Base-by-base conservation (phyloP, 139 green algal species). In the Choricystis sp. region DNA sequence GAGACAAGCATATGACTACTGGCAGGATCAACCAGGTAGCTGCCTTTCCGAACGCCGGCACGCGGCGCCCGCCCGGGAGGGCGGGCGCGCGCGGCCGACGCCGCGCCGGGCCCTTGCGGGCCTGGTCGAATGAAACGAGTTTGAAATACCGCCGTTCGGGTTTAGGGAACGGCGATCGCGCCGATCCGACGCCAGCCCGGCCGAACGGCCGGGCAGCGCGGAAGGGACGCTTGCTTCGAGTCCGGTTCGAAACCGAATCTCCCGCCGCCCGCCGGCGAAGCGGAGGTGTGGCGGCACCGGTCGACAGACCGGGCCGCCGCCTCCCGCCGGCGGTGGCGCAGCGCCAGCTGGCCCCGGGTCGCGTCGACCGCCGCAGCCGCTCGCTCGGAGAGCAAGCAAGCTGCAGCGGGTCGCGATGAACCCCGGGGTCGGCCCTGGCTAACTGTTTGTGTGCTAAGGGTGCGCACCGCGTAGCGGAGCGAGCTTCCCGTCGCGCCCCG, bases 1-100 rank as follows among this genome's bases (percentile, higher is more conserved):
- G 87, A 92, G 87, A 94, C 87, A 92, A 94, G 85, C 87, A 94
- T 92, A 92, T 92, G 85, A 92, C 85, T 92, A 94, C 83, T 94
- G 84, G 85, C 85, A 92, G 87, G 84, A 92, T 92, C 87, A 92
- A 94, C 85, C 85, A 91, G 87, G 85, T 92, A 89, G 80, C 85
- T 86, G 72, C 73, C 77, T 75, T 82, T 61, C 27, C 63, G 23
- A 57, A 63, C 52, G n/a, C n/a, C n/a, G n/a, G n/a, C n/a, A 29
- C 52, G 58, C 59, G 56, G 24, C 16, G 19, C 26, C 1, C 27
- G 23, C 21, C 25, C 24, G 24, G 57, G 57, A 26, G 25, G 25
- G 25, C 57, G 29, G 26, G 9, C 26, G 26, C 48, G 23, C 21
- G 5, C 49, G 4, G 26, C 62, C 26, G 62, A 49, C 25, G 26